Percentiles rank a stretch among this genome's conserved stretches.
phyloP scores from a whole-genome alignment of 2,329 filamentous ascomycete species.

The Sporothrix phasma region DNA sequence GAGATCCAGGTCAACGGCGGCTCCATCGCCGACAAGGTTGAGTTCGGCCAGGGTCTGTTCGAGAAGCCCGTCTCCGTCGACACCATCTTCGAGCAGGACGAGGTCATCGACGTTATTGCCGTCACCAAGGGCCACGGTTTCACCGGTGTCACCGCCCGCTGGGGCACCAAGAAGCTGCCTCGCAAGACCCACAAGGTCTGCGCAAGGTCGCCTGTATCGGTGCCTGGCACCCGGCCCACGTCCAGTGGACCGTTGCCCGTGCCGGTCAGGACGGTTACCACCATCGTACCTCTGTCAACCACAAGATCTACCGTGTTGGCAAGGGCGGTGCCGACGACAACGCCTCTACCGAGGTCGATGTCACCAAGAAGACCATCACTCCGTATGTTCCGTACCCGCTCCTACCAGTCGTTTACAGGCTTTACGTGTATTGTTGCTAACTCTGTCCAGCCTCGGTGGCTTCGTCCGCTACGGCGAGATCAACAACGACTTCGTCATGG shows the following conservation, averaged over 20 bases:
- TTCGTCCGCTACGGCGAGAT: constrained; percentile 99
- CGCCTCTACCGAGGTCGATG: constrained; percentile 88
- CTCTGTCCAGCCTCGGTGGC: constrained; percentile 68
- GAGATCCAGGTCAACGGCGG: constrained; percentile 99
- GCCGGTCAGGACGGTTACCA: constrained; percentile 99
- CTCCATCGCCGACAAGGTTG: constrained; percentile 90
- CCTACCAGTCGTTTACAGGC: not conserved
- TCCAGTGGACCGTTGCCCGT: constrained; percentile 99
- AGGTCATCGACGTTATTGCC: constrained; percentile 98
- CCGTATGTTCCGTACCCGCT: constrained; percentile 59
- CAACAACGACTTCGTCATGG: constrained; percentile 95
- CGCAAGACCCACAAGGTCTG: constrained; percentile 99
- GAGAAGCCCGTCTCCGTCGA: constrained; percentile 96
- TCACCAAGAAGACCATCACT: constrained; percentile 99
- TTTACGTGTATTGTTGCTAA: constrained; percentile 9
- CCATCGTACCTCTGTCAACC: constrained; percentile 99
- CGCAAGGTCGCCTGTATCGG: constrained; percentile 99
- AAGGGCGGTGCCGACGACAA: constrained; percentile 85
- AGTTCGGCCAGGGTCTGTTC: constrained; percentile 90
- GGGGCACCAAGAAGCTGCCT: constrained; percentile 99
- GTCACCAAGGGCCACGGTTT: constrained; percentile 99
- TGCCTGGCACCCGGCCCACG: constrained; percentile 99
- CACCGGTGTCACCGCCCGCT: constrained; percentile 92
- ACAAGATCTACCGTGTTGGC: constrained; percentile 99
- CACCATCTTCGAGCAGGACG: constrained; percentile 96